phyloP scores from a whole-genome alignment of 1,139 yeast genomes.

The Kazachstania sp. region DNA sequence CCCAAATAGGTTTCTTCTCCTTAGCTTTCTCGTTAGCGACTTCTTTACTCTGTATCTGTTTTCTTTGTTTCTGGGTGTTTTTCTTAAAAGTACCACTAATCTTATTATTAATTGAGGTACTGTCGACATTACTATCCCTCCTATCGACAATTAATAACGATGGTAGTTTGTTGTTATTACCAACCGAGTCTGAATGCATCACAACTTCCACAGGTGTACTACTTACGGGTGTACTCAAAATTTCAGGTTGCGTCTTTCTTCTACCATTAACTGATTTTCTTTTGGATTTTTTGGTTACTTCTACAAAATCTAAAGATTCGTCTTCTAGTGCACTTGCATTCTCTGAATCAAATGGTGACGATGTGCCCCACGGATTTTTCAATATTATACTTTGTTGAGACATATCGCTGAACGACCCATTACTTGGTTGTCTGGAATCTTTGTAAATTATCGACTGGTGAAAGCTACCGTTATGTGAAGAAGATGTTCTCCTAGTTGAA shows the following conservation, averaged over 20 bases:
- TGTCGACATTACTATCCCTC: neutral
- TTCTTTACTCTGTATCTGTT: slow-evolving; percentile 4
- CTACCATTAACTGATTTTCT: slow-evolving; percentile 2
- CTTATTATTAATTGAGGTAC: slow-evolving; percentile 7
- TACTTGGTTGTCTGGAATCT: neutral
- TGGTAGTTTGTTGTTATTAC: slow-evolving; percentile 8
- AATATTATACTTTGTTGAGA: neutral
- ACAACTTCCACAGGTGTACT: slow-evolving; percentile 6
- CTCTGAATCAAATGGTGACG: neutral
- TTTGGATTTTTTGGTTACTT: slow-evolving; percentile 14
- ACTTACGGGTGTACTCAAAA: neutral
- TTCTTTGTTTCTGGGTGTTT: slow-evolving; percentile 23
- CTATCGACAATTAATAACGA: slow-evolving; percentile 10
- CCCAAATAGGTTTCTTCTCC: slow-evolving; percentile 27
- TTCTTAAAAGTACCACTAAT: slow-evolving; percentile 18
- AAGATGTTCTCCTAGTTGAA: slow-evolving; percentile 6
- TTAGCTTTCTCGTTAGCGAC: slow-evolving; percentile 5
- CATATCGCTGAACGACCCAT: neutral
- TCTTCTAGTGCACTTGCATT: slow-evolving; percentile 10
- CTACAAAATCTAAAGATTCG: slow-evolving; percentile 14
- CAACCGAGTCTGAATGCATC: slow-evolving; percentile 6
- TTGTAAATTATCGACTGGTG: neutral
- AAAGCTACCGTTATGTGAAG: slow-evolving; percentile 4
- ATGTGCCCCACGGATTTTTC: slow-evolving; percentile 1
- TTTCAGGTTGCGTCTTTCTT: neutral